These are phyloP conservation scores for Coccomyxa subellipsoidea DNA, from an alignment of 163 green algal species.

Conservation along the genomic window DNA sequence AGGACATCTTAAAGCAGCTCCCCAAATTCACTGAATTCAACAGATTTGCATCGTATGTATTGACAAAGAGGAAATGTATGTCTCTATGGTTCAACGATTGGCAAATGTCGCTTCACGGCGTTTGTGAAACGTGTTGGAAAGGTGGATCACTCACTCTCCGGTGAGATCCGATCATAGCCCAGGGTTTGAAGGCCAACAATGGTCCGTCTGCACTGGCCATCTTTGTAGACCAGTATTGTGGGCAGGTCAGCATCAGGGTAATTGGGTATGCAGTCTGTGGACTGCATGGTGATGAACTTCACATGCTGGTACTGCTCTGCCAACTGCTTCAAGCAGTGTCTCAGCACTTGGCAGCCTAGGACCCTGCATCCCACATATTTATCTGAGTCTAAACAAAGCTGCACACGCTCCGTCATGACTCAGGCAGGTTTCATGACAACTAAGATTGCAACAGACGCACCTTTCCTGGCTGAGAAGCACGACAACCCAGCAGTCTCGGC, in stretches of 20 bases:
- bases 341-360: slow-evolving; percentile 57
- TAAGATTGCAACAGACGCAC: no score
- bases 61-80: no score
- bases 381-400: background rate
- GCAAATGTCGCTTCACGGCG: no score
- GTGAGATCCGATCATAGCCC: slow-evolving; percentile 66
- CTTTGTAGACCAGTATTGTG: slow-evolving; percentile 88
- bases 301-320: slow-evolving; percentile 71
- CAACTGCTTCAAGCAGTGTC: slow-evolving; percentile 67
- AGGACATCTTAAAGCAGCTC: no score
- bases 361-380: slow-evolving; percentile 36
- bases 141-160: slow-evolving; percentile 44
- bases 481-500: slow-evolving; percentile 67
- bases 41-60: no score
- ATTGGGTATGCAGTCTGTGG: slow-evolving; percentile 74
- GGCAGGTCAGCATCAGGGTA: slow-evolving; percentile 91
- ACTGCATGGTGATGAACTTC: slow-evolving; percentile 89
- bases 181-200: slow-evolving; percentile 71
- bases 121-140: background rate
- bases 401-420: background rate
- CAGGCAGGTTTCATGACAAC: no score
- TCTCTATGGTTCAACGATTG: no score
- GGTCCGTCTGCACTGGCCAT: slow-evolving; percentile 60
- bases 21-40: no score
- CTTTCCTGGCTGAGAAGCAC: slow-evolving; percentile 77